phyloP scores from a whole-genome alignment of 371 early-diverging fungal genomes.

The Syncephalis plumigaleata region DNA sequence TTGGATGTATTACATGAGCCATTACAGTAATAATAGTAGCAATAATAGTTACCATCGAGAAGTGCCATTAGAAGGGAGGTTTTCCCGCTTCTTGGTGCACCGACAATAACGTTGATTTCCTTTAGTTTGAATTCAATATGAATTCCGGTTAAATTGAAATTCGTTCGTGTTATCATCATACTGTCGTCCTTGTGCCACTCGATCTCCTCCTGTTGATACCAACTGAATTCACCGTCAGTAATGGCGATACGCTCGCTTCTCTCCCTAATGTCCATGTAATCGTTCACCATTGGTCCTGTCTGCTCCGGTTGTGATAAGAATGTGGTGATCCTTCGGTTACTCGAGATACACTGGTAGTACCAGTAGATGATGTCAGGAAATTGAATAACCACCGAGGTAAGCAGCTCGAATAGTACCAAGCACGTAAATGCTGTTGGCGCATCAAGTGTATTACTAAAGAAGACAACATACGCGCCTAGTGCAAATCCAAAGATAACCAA shows the following conservation, averaged over 20 bases:
- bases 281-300: neutral
- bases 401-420: slow-evolving; percentile 4
- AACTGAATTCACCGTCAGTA: slow-evolving; percentile 1
- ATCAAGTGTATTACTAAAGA: slow-evolving; percentile 30
- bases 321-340: slow-evolving; percentile 5
- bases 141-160: no score
- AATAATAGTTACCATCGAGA: slow-evolving; percentile 39
- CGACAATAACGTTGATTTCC: no score
- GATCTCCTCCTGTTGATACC: no score
- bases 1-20: slow-evolving; percentile 42
- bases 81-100: slow-evolving; percentile 4
- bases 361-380: slow-evolving; percentile 3
- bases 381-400: slow-evolving; percentile 4
- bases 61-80: slow-evolving; percentile 36
- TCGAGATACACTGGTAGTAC: slow-evolving; percentile 2
- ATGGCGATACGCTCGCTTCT: neutral
- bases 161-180: no score
- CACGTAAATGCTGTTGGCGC: slow-evolving; percentile 23
- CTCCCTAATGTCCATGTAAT: neutral
- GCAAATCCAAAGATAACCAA: slow-evolving; percentile 27
- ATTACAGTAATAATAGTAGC: slow-evolving; percentile 42
- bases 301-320: neutral
- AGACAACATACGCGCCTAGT: slow-evolving; percentile 30
- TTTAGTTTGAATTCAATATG: no score
- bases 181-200: no score